These are phyloP conservation scores for Fomitopsis serialis DNA, from an alignment of 768 basidiomycete genomes.

Conservation along the genomic window DNA sequence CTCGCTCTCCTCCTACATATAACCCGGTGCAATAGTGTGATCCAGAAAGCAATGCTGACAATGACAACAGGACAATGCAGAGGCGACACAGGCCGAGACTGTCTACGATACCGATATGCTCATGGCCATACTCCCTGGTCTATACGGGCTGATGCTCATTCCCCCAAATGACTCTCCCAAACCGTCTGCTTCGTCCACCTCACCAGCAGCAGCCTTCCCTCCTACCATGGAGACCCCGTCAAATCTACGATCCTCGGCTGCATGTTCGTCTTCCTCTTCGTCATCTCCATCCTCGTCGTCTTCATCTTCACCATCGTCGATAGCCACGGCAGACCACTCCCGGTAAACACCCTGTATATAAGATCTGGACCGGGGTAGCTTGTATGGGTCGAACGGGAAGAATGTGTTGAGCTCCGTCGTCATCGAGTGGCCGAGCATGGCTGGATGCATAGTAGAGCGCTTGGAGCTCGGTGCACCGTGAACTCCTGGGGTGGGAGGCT, in stretches of 20 bases:
- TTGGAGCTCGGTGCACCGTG: neutral
- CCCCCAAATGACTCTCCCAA: constrained; percentile 67
- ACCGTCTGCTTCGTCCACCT: constrained; percentile 37
- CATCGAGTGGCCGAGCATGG: constrained; percentile 30
- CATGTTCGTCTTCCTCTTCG: constrained; percentile 29
- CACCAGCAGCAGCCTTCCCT: constrained; percentile 18
- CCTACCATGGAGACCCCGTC: constrained; percentile 6
- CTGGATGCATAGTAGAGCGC: constrained; percentile 1
- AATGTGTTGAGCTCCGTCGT: constrained; percentile 83
- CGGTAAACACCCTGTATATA: constrained; percentile 85
- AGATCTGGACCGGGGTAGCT: constrained; percentile 67
- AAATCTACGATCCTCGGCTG: constrained; percentile 1
- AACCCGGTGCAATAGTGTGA: too few relatives aligned
- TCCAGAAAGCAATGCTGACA: too few relatives aligned
- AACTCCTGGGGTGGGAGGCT: constrained; percentile 11
- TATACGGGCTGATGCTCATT: constrained; percentile 77
- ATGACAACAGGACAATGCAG: too few relatives aligned
- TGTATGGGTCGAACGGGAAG: constrained; percentile 98
- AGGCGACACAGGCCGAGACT: too few relatives aligned
- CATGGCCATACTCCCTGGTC: neutral
- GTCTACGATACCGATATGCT: neutral
- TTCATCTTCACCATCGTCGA: constrained; percentile 62
- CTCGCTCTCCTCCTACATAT: too few relatives aligned
- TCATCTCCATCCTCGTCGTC: constrained; percentile 61
- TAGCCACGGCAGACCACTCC: constrained; percentile 83